phyloP scores from a whole-genome alignment of 305 asterid species.

The Fraxinus albicans region DNA sequence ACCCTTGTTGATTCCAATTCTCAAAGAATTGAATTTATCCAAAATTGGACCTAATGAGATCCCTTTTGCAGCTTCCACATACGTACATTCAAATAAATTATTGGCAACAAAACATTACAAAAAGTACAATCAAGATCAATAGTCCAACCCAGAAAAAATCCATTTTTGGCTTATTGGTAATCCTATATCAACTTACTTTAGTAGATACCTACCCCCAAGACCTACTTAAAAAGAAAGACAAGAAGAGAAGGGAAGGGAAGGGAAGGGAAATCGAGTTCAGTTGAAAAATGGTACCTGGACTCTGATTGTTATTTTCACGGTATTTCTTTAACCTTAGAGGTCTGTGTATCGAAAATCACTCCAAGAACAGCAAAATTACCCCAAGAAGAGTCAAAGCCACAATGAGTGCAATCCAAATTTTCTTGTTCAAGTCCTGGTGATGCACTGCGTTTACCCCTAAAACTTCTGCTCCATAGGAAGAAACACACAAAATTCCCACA shows the following conservation, averaged over 20 bases:
- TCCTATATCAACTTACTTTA: not conserved
- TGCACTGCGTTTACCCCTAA: constrained; percentile 52
- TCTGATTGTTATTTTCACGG: constrained; percentile 33
- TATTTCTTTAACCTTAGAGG: constrained; percentile 49
- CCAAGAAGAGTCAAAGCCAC: constrained; percentile 73
- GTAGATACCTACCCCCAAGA: not conserved
- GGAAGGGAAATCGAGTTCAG: not conserved
- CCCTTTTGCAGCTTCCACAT: constrained; percentile 51
- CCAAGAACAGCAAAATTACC: constrained; percentile 43
- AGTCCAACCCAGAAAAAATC: not conserved
- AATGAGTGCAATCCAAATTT: constrained; percentile 67
- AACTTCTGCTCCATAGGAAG: constrained; percentile 28
- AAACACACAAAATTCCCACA: not conserved
- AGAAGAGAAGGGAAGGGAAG: not conserved
- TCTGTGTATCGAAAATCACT: constrained; percentile 57
- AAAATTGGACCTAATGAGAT: constrained; percentile 49
- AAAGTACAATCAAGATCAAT: not conserved
- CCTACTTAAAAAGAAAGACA: not conserved
- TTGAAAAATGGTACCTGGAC: constrained; percentile 41
- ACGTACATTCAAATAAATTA: constrained; percentile 1
- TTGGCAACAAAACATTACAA: not conserved
- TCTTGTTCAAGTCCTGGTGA: constrained; percentile 77
- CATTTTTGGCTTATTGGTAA: not conserved
- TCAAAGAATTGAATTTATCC: constrained; percentile 53
- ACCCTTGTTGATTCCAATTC: constrained; percentile 52